Evolutionary conservation across 441 rosid genomes (phyloP).

Genomic region (Omphalea diandra): DNA sequence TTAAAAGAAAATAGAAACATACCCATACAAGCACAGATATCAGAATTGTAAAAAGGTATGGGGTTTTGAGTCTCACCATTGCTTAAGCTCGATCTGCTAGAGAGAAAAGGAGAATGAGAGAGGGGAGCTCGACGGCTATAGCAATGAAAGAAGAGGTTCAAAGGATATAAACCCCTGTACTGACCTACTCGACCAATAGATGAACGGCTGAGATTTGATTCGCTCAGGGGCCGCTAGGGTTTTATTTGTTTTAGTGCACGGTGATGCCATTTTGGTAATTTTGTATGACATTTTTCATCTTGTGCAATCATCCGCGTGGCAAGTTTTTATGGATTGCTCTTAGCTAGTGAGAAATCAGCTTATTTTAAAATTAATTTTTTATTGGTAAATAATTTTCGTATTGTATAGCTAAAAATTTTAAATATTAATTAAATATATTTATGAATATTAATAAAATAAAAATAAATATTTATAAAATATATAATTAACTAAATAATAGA

Average conservation of each 20-base stretch:
- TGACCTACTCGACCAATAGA: neutral
- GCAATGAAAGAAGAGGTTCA: neutral
- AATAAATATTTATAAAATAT: too few relatives aligned
- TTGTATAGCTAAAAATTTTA: too few relatives aligned
- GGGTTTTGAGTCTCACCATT: constrained; percentile 32
- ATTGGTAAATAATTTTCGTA: too few relatives aligned
- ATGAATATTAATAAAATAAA: too few relatives aligned
- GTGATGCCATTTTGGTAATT: neutral
- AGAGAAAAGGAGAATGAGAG: neutral
- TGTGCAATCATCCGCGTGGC: too few relatives aligned
- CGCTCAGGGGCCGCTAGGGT: neutral
- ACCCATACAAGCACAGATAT: neutral
- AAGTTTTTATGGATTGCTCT: too few relatives aligned
- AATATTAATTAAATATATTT: too few relatives aligned
- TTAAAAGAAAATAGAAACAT: neutral
- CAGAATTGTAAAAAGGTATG: neutral
- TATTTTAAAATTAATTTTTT: too few relatives aligned
- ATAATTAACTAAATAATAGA: too few relatives aligned
- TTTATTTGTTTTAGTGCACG: neutral
- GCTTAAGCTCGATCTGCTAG: constrained; percentile 21
- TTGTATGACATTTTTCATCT: too few relatives aligned
- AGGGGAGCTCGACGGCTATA: neutral
- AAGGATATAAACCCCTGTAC: constrained; percentile 33
- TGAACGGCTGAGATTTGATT: constrained; percentile 20
- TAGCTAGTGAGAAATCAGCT: too few relatives aligned